These are phyloP conservation scores for Thermothelomyces thermophilus DNA, from an alignment of 2,329 filamentous ascomycete genomes.

Conservation along the genomic window DNA sequence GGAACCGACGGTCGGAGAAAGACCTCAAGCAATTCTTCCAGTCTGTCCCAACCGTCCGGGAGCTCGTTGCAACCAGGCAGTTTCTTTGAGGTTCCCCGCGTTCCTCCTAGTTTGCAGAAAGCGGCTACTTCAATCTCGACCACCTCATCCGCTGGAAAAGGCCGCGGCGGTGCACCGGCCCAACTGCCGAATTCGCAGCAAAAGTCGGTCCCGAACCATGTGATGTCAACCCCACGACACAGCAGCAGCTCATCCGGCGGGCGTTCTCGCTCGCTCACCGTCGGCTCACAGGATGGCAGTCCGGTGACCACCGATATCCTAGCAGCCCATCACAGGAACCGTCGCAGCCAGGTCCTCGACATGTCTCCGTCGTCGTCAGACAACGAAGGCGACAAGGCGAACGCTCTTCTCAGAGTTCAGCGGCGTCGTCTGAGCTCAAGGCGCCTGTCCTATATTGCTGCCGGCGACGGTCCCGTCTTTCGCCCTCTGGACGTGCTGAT, in stretches of 20 bases:
- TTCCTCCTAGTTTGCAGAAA: conserved; percentile 53
- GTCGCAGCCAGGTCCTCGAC: conserved; percentile 89
- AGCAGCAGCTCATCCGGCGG: conserved; percentile 54
- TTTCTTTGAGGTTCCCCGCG: conserved; percentile 65
- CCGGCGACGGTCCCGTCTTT: conserved; percentile 77
- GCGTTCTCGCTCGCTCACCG: conserved; percentile 79
- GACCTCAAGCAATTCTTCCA: conserved; percentile 83
- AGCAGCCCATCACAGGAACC: conserved; percentile 72
- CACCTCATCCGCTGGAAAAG: conserved; percentile 53
- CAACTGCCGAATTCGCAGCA: conserved; percentile 55
- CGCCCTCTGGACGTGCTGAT: conserved; percentile 89
- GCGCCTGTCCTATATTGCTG: conserved; percentile 80
- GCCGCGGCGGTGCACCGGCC: conserved; percentile 42
- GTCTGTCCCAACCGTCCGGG: conserved; percentile 70
- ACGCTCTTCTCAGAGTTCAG: conserved; percentile 80
- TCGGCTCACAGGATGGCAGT: conserved; percentile 90
- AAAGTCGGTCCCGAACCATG: conserved; percentile 41
- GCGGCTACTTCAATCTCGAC: conserved; percentile 48
- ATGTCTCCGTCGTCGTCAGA: conserved; percentile 97
- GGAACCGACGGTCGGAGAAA: conserved; percentile 75
- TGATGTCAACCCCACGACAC: conserved; percentile 50
- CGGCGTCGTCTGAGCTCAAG: conserved; percentile 92
- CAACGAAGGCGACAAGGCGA: conserved; percentile 89
- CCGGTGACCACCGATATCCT: conserved; percentile 61
- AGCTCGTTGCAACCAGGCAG: conserved; percentile 61